phyloP scores from a whole-genome alignment of 306 rosid species.

The Hippophae rhamnoides region DNA sequence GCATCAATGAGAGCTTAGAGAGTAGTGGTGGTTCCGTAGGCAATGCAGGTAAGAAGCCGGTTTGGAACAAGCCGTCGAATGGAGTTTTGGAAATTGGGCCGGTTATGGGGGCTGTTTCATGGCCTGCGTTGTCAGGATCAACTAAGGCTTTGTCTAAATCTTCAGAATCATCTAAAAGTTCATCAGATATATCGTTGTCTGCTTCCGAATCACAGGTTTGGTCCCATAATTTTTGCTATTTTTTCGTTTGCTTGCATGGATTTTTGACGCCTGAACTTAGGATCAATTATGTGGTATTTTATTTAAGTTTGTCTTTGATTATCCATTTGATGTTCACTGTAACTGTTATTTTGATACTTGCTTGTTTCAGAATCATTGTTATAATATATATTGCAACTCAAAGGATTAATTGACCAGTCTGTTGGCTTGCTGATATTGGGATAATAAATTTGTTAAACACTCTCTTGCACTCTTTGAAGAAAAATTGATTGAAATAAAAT shows the following conservation, averaged over 20 bases:
- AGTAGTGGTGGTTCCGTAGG: slow-evolving; percentile 20
- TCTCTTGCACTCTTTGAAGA: too few species aligned
- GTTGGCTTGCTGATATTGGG: too few species aligned
- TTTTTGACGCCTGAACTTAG: too few species aligned
- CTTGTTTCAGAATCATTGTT: too few species aligned
- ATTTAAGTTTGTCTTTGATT: too few species aligned
- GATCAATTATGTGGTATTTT: too few species aligned
- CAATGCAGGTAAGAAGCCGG: slow-evolving; percentile 49
- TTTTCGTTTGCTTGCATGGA: not conserved
- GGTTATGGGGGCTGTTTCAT: slow-evolving; percentile 60
- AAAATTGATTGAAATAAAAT: too few species aligned
- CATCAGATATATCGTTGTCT: slow-evolving; percentile 46
- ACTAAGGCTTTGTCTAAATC: slow-evolving; percentile 42
- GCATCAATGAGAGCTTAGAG: slow-evolving; percentile 29
- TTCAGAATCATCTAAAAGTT: slow-evolving; percentile 41
- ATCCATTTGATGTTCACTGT: too few species aligned
- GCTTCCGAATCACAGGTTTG: slow-evolving; percentile 47
- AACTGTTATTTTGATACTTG: too few species aligned
- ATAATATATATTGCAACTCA: too few species aligned
- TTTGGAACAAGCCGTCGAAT: slow-evolving; percentile 62
- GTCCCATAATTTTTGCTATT: slow-evolving; percentile 9
- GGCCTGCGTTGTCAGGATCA: slow-evolving; percentile 63
- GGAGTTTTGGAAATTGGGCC: slow-evolving; percentile 45
- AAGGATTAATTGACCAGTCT: too few species aligned
- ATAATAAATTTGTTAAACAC: too few species aligned